phyloP scores from a whole-genome alignment of 345 rosid species.

The sweet orange (Citrus sinensis) region DNA sequence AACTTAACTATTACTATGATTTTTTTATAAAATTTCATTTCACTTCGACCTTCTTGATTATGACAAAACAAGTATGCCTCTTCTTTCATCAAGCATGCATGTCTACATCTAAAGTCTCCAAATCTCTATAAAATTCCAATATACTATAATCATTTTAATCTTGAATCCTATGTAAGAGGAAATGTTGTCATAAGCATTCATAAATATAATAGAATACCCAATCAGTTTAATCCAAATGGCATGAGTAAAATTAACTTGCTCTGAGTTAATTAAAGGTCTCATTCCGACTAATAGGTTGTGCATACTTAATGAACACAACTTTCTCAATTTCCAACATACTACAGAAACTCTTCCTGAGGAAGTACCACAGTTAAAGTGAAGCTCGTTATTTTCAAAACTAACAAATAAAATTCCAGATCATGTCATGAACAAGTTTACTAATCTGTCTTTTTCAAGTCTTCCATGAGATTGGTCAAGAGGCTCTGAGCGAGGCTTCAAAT shows the following conservation, averaged over 20 bases:
- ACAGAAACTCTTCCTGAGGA: not conserved
- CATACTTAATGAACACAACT: not conserved
- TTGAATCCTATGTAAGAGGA: not conserved
- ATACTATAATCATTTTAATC: not conserved
- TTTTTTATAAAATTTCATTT: not conserved
- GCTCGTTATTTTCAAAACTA: not conserved
- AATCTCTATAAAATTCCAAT: not conserved
- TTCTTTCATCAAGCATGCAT: not conserved
- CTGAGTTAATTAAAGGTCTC: not conserved
- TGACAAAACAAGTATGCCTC: not conserved
- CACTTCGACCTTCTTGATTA: not conserved
- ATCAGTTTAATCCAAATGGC: not conserved
- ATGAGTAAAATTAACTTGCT: not conserved
- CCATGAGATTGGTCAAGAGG: constrained; percentile 21
- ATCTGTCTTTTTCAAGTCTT: constrained; percentile 16
- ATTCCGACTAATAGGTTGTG: not conserved
- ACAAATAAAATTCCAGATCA: not conserved
- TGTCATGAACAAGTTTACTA: not conserved
- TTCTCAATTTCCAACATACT: not conserved
- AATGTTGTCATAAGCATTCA: not conserved
- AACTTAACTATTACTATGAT: not conserved
- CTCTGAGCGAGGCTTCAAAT: constrained; percentile 25
- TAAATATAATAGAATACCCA: not conserved
- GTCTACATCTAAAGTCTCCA: not conserved
- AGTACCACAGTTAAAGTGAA: not conserved